Conservation (phyloP, 257 asterid species). For the Solanum okadae region DNA sequence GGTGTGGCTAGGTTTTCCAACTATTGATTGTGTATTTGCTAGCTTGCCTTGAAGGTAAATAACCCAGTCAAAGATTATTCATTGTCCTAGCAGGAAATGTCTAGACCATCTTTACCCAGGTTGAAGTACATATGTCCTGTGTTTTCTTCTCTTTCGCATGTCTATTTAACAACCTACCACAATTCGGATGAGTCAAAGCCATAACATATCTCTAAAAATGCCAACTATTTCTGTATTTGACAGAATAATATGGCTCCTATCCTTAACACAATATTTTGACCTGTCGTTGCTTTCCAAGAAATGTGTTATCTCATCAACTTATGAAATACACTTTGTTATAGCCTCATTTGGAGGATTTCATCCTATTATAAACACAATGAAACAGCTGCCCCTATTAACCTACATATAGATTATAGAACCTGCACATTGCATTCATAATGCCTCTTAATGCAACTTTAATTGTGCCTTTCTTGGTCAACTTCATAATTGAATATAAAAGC, state of each 20-base stretch:
- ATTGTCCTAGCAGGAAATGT: neutral
- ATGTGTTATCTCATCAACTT: neutral
- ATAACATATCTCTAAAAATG: neutral
- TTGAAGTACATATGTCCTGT: neutral
- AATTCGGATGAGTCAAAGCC: neutral
- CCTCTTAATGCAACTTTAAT: neutral
- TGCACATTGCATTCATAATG: neutral
- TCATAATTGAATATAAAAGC: neutral
- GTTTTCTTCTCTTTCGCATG: neutral
- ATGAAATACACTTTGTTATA: neutral
- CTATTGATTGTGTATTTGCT: neutral
- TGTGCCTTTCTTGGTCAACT: neutral
- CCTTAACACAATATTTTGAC: neutral
- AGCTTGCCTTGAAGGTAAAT: neutral
- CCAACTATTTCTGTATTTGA: neutral
- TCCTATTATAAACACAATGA: neutral
- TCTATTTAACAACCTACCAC: neutral
- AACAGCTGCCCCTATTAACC: neutral
- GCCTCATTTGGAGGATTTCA: neutral
- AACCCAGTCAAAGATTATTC: neutral
- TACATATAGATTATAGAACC: neutral
- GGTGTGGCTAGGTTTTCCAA: neutral
- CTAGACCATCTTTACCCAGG: neutral
- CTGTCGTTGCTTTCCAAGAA: neutral
- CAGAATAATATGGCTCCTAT: neutral